These are phyloP conservation scores for Psilocybe azurescens DNA, from an alignment of 768 basidiomycete species.

Conservation along the genomic window DNA sequence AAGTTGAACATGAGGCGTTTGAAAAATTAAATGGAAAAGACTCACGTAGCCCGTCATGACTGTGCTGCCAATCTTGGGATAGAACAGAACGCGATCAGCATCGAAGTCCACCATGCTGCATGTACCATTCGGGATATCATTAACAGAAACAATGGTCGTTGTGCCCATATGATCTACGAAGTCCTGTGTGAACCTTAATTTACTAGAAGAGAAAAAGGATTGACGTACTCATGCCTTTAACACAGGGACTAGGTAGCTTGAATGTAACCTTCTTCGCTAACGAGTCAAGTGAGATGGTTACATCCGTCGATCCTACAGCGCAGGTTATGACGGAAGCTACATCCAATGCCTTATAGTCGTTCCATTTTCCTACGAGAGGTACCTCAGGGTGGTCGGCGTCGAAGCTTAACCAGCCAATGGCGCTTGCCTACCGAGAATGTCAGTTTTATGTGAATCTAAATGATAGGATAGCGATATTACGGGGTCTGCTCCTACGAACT, in stretches of 20 bases:
- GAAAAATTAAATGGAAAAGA: neutral
- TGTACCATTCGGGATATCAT: slow-evolving; percentile 4
- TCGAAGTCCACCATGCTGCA: slow-evolving; percentile 8
- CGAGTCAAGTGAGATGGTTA: neutral
- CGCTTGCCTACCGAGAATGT: neutral
- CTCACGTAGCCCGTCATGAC: slow-evolving; percentile 7
- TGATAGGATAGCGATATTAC: neutral
- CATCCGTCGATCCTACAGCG: neutral
- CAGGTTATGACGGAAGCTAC: slow-evolving; percentile 6
- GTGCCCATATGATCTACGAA: slow-evolving; percentile 6
- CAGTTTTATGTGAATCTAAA: neutral
- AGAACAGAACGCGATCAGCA: slow-evolving; percentile 9
- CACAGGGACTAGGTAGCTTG: slow-evolving; percentile 1
- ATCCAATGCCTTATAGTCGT: slow-evolving; percentile 1
- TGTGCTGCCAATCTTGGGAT: slow-evolving; percentile 5
- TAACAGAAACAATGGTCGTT: neutral
- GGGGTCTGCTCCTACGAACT: slow-evolving; percentile 8
- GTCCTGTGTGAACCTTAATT: neutral
- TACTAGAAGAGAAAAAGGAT: neutral
- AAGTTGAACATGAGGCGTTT: neutral
- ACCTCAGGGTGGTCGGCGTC: slow-evolving; percentile 8
- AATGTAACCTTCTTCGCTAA: slow-evolving; percentile 6
- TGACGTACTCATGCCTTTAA: slow-evolving; percentile 3
- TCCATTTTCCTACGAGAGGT: slow-evolving; percentile 7
- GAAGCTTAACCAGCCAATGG: slow-evolving; percentile 5